Evolutionary conservation across 257 asterid species (phyloP), one percentile per base, ranked within the genome.

Genomic region (Datura wrightii): DNA sequence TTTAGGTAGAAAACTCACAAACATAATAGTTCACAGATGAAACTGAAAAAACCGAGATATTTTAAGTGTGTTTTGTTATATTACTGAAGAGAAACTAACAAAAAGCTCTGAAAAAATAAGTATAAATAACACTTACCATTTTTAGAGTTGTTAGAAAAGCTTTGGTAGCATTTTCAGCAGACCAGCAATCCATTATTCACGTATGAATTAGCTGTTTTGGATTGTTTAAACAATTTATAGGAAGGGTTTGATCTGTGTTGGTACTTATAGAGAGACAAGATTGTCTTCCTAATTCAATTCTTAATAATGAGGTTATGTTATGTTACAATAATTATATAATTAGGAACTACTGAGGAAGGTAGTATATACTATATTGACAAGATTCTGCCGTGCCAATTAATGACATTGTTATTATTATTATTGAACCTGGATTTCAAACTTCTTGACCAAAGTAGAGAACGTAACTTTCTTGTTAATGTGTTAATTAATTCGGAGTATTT

Each of bases 151-250:
- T 89, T 79, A 93, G 91, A 79, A 89, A 93, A 5, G 97, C 97
- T 8, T 87, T 91, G 85, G 90, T 91, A 85, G 96, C 97, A 83
- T 93, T 91, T 89, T 93, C 96, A 84, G 96, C 93, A 85, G 97
- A 93, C 97, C 97, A 93, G 92, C 88, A 67, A 84, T 91, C 93
- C 96, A 92, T 93, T 41, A 85, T 79, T 54, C 48, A 76, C 14
- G 31, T 24, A 24, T 24, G 31, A 5, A 50, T 50, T 76, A 4
- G 42, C 42, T 39, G 42, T 39, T 74, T 13, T 50, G 62, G 15
- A 50, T 8, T 31, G 46, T 31, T 76, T 50, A 76, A 76, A 52
- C 82, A 15, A 52, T 50, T 50, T 50, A 76, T 50, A 76, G 82
- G 62, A 76, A 76, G 42, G 11, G 24, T 15, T 74, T 74, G 80